Evolutionary conservation across 2,329 filamentous ascomycete genomes (phyloP), one percentile per base, ranked within the genome.

Genomic region (Fusarium heterosporum): DNA sequence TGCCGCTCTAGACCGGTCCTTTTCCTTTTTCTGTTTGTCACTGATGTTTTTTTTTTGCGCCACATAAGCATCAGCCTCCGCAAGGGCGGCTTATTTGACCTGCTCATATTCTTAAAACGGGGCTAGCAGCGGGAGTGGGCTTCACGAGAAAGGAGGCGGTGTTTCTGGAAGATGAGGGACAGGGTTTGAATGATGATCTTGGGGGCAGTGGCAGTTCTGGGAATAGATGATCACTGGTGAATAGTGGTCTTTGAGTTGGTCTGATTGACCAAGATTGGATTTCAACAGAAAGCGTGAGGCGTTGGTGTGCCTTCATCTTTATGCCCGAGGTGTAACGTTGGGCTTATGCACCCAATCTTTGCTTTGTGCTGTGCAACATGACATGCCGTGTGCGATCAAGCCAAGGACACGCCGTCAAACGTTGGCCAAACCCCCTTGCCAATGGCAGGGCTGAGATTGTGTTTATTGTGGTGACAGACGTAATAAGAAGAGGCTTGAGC

Each of bases 91-190:
- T 17, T 32, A 28, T 30, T 22, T 19, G 43, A 28, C 16, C n/a
- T 12, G 34, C 36, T 14, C 29, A 39, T 58, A 67, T 67, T 29
- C 55, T 46, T 68, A 17, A 68, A 67, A 56, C 60, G 64, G 64
- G 64, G 64, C 22, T 8, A 22, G 47, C 17, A 39, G n/a, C 22
- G 25, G 40, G 46, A 58, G 34, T 40, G 10, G 30, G 17, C 39
- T 53, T 26, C 32, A 39, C 14, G 32, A 50, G 45, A 50, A 19
- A 68, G 41, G 41, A 45, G 54, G 50, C 36, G 40, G 40, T 40
- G 16, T 29, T 63, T 39, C 32, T 42, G 46, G n/a, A 57, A 42
- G 39, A 50, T 41, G 46, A 45, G 46, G 48, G 25, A 48, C 22
- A 6, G n/a, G n/a, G 19, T 16, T n/a, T 22, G 6, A 22, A 19